Evolutionary conservation across 1,139 yeast species (phyloP).

Genomic region (Maudiozyma humilis): DNA sequence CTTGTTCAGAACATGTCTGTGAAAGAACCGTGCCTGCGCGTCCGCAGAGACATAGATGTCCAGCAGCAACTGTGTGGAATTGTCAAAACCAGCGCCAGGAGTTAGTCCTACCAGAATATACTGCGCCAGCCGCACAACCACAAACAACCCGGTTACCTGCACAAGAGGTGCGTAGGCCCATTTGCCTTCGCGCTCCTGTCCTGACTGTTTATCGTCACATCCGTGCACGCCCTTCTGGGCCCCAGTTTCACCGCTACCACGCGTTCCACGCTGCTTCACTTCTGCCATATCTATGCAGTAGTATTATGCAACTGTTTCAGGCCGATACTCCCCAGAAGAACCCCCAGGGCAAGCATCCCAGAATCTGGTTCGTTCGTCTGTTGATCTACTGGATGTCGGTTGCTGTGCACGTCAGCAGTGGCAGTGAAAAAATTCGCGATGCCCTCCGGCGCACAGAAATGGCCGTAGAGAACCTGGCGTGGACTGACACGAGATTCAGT

Average conservation of each 20-base stretch:
- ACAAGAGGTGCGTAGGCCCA: background rate
- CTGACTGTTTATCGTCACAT: background rate
- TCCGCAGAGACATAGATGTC: conserved; percentile 8
- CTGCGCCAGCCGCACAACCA: conserved; percentile 34
- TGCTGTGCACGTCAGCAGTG: too few relatives aligned
- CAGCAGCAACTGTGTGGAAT: conserved; percentile 36
- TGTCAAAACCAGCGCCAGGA: conserved; percentile 41
- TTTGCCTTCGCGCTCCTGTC: background rate
- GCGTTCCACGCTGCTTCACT: too few relatives aligned
- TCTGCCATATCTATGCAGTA: too few relatives aligned
- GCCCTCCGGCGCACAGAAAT: too few relatives aligned
- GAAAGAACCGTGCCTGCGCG: conserved; percentile 12
- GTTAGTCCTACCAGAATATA: conserved; percentile 34
- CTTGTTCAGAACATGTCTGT: conserved; percentile 35
- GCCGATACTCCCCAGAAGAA: too few relatives aligned
- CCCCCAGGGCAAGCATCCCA: too few relatives aligned
- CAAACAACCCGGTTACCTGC: conserved; percentile 21
- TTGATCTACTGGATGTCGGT: too few relatives aligned
- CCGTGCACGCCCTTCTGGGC: background rate
- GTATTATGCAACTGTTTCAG: too few relatives aligned
- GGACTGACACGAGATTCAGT: too few relatives aligned
- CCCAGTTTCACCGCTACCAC: background rate
- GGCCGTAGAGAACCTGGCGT: too few relatives aligned
- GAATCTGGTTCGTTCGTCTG: too few relatives aligned
- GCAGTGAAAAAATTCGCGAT: too few relatives aligned